Evolutionary conservation across 139 green algal genomes (phyloP).

Genomic region (Chara braunii): DNA sequence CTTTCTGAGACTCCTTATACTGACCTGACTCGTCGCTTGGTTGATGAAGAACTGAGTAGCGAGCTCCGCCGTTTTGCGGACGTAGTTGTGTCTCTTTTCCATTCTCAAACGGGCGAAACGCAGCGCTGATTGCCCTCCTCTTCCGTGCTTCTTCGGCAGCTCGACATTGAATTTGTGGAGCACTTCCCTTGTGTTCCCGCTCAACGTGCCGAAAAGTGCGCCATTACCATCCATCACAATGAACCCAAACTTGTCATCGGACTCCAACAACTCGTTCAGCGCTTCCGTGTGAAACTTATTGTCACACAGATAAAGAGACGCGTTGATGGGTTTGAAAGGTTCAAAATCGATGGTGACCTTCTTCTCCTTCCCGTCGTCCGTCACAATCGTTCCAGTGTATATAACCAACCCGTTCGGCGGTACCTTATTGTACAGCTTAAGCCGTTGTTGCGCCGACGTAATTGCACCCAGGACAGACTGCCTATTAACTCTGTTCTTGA

Average conservation of each 20-base stretch:
- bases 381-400: constrained; percentile 96
- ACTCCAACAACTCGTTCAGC: constrained; percentile 89
- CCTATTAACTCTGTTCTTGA: constrained; percentile 97
- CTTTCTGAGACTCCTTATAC: too few species aligned
- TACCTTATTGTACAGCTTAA: constrained; percentile 60
- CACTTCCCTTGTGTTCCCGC: constrained; percentile 88
- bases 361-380: constrained; percentile 97
- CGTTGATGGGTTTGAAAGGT: constrained; percentile 99
- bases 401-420: constrained; percentile 92
- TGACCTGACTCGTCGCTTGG: constrained; percentile 12
- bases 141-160: constrained; percentile 98
- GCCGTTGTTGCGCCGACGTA: constrained; percentile 81
- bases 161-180: constrained; percentile 96
- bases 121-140: constrained; percentile 86
- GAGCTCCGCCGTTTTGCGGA: constrained; percentile 88
- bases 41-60: constrained; percentile 85
- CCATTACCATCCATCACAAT: constrained; percentile 99
- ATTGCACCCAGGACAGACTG: constrained; percentile 95
- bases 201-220: constrained; percentile 88
- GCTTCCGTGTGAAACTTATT: constrained; percentile 99
- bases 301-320: constrained; percentile 97
- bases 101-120: constrained; percentile 94
- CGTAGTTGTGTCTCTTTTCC: constrained; percentile 99
- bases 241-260: constrained; percentile 88
- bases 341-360: constrained; percentile 99